These are phyloP conservation scores for Salicornia ramosissima DNA, from an alignment of 148 eudicot species.

Conservation along the genomic window DNA sequence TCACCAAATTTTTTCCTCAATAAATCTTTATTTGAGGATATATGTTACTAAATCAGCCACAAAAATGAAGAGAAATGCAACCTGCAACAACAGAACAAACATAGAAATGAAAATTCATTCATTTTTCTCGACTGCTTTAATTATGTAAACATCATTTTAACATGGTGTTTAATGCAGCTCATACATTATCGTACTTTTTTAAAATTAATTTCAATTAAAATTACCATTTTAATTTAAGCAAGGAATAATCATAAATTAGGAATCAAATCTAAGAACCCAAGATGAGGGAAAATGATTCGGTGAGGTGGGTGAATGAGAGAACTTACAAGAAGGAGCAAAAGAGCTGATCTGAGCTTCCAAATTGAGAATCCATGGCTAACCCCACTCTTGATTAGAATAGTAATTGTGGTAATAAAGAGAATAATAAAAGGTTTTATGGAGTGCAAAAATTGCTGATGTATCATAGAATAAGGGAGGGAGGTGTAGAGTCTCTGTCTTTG, in stretches of 20 bases:
- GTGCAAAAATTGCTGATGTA: not conserved
- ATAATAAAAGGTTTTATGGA: not conserved
- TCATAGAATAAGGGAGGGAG: not conserved
- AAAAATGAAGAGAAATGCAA: conserved; percentile 7
- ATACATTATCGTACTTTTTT: too few relatives aligned
- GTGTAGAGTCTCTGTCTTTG: conserved; percentile 19
- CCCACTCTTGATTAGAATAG: not conserved
- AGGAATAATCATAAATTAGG: not conserved
- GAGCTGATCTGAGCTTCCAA: conserved; percentile 25
- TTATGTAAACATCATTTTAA: not conserved
- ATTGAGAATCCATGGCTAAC: conserved; percentile 21
- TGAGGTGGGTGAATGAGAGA: conserved; percentile 31
- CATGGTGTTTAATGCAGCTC: not conserved
- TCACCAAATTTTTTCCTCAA: conserved; percentile 10
- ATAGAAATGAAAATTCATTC: not conserved
- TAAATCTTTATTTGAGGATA: not conserved
- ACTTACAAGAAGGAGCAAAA: conserved; percentile 26
- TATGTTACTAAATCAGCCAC: conserved; percentile 4
- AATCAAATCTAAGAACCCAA: not conserved
- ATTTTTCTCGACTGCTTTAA: not conserved
- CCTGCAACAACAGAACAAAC: conserved; percentile 19
- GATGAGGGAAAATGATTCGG: conserved; percentile 20
- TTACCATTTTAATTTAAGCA: not conserved
- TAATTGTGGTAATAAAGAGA: not conserved
- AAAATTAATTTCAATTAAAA: too few relatives aligned